Base-by-base conservation (phyloP, 2,329 filamentous ascomycete species). In the Penicillium decumbens region DNA sequence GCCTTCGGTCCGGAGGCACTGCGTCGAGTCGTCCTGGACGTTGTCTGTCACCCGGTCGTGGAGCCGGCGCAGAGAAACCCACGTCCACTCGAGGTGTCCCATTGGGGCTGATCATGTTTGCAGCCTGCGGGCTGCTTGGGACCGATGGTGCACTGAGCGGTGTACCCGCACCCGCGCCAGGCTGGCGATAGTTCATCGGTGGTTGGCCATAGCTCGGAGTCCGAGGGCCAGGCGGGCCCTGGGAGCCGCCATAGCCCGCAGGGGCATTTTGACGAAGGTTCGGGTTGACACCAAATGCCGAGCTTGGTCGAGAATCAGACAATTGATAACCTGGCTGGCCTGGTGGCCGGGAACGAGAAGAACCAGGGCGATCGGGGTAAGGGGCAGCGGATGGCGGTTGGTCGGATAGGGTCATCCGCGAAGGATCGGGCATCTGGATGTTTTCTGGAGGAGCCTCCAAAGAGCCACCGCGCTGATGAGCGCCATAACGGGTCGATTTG, bases 401-500 rank as follows among this genome's bases (percentile, higher is more conserved):
- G 18, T 69, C 63, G 27, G 59, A 63, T 43, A 72, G 61, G 42
- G 62, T 72, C 63, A 76, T 71, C 29, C 63, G 64, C 20, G 73
- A 74, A 15, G 74, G 74, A 58, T 77, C 74, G 8, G 75, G 74
- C 74, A 77, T 77, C 55, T 76, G 69, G 8, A 76, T 59, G 12
- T 68, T 70, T 42, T 75, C 73, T 8, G 68, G 63, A 6, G 72
- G 60, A 4, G 70, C 67, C 32, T 72, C 72, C 54, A 80, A 55
- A 15, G 73, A 59, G 12, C 57, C 58, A 13, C 58, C 62, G 24
- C 69, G 66, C 45, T 68, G 67, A 44, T 85, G 82, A 13, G 85
- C 88, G 13, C 85, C 86, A 62, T 89, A 82, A 57, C 86, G 83
- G 3, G 55, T 58, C 30, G 83, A 89, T 70, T 87, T 95, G 75